phyloP scores from a whole-genome alignment of 1,139 yeast species.

The Hansenula anomala region DNA sequence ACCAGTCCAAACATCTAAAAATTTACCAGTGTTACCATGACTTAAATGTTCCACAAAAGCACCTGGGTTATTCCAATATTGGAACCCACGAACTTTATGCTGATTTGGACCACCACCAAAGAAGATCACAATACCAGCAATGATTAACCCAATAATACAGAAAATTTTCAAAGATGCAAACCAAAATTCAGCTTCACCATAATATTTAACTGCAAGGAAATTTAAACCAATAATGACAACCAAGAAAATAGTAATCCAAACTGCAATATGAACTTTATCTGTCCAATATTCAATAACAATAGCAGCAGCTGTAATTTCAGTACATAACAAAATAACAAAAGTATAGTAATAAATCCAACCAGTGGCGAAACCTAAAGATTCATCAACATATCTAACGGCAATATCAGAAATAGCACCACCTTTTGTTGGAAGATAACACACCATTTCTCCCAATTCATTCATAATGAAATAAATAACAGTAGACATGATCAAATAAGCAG shows the following conservation, averaged over 20 bases:
- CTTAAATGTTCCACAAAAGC: slow-evolving; percentile 50
- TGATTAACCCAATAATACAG: slow-evolving; percentile 62
- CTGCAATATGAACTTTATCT: slow-evolving; percentile 60
- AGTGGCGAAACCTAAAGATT: slow-evolving; percentile 69
- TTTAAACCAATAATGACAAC: slow-evolving; percentile 57
- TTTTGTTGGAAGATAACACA: slow-evolving; percentile 45
- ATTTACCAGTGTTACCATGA: slow-evolving; percentile 59
- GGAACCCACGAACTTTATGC: slow-evolving; percentile 60
- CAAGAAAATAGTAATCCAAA: slow-evolving; percentile 58
- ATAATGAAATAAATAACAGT: slow-evolving; percentile 49
- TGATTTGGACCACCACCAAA: slow-evolving; percentile 82
- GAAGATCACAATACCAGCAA: slow-evolving; percentile 73
- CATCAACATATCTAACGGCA: slow-evolving; percentile 54
- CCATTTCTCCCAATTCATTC: slow-evolving; percentile 61
- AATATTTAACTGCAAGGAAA: slow-evolving; percentile 62
- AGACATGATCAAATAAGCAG: slow-evolving; percentile 46
- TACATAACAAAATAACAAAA: slow-evolving; percentile 70
- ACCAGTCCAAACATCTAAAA: slow-evolving; percentile 61
- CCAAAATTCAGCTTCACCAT: slow-evolving; percentile 83
- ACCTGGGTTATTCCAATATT: slow-evolving; percentile 56
- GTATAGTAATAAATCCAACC: slow-evolving; percentile 78
- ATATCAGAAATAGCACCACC: slow-evolving; percentile 49
- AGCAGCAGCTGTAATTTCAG: slow-evolving; percentile 76
- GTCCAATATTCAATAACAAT: slow-evolving; percentile 76
- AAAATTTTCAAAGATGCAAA: slow-evolving; percentile 66